A percentile compares a stretch with the other conserved stretches of the same genome.
Evolutionary conservation across 1,139 yeast species (phyloP).

Genomic region (Scheffersomyces cryptocercus): DNA sequence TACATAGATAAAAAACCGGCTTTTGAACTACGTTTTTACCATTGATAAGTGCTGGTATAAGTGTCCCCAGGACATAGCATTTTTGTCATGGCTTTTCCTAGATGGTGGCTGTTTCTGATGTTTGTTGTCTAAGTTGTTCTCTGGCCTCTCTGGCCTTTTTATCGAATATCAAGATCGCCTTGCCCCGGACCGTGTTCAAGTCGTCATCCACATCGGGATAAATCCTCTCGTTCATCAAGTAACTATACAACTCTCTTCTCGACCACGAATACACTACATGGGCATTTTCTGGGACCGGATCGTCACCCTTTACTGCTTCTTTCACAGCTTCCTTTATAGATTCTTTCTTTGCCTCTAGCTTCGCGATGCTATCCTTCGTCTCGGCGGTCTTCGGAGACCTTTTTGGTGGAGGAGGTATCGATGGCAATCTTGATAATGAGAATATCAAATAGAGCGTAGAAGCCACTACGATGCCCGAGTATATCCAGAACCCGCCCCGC

Average conservation of each 20-base stretch:
- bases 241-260: constrained; percentile 19
- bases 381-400: constrained; percentile 4
- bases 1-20: too few relatives aligned
- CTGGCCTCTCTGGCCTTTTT: constrained; percentile 4
- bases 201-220: constrained; percentile 22
- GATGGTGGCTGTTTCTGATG: too few relatives aligned
- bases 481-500: constrained; percentile 39
- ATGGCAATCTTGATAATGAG: constrained; percentile 33
- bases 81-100: too few relatives aligned
- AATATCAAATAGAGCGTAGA: constrained; percentile 36
- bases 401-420: constrained; percentile 10
- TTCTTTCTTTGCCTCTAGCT: constrained; percentile 1
- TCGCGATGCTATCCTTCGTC: constrained; percentile 3
- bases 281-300: constrained; percentile 1
- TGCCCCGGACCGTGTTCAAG: constrained; percentile 12
- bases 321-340: constrained; percentile 2
- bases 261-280: constrained; percentile 18
- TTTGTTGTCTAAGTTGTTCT: background rate
- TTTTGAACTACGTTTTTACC: too few relatives aligned
- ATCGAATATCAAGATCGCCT: constrained; percentile 13
- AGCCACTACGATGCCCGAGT: constrained; percentile 31
- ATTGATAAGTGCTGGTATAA: too few relatives aligned
- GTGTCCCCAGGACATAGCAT: too few relatives aligned
- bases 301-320: background rate
- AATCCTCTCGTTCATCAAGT: constrained; percentile 16